Conservation (phyloP, 176 grass and related monocot genomes). For the Phoenix dactylifera region DNA sequence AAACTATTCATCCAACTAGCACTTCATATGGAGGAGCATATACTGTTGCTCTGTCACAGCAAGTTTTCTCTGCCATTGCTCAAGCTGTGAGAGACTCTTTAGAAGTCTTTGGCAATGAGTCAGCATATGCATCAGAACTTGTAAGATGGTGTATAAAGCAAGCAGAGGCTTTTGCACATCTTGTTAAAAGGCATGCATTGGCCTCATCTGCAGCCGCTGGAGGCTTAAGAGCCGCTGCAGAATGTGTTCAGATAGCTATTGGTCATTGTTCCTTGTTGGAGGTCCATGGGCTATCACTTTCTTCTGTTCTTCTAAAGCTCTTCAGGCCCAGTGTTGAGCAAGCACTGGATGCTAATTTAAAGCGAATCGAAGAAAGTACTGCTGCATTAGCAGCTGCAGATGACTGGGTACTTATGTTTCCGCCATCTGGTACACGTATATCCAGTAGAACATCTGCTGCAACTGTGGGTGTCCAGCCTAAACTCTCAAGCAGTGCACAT, state of each 20-base stretch:
- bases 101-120: slow-evolving; percentile 91
- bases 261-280: slow-evolving; percentile 90
- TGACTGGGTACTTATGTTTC: slow-evolving; percentile 74
- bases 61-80: slow-evolving; percentile 85
- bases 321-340: slow-evolving; percentile 88
- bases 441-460: slow-evolving; percentile 42
- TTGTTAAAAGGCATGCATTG: slow-evolving; percentile 84
- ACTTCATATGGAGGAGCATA: slow-evolving; percentile 94
- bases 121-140: slow-evolving; percentile 69
- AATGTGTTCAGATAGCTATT: slow-evolving; percentile 91
- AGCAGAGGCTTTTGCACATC: slow-evolving; percentile 52
- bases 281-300: slow-evolving; percentile 66
- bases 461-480: slow-evolving; percentile 56
- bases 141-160: slow-evolving; percentile 83
- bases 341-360: slow-evolving; percentile 83
- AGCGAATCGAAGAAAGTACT: slow-evolving; percentile 89
- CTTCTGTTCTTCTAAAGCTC: slow-evolving; percentile 69
- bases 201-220: slow-evolving; percentile 93
- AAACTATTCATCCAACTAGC: slow-evolving; percentile 82
- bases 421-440: slow-evolving; percentile 38
- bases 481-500: slow-evolving; percentile 84
- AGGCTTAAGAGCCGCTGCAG: slow-evolving; percentile 80
- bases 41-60: slow-evolving; percentile 82
- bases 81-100: slow-evolving; percentile 84
- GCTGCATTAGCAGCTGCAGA: slow-evolving; percentile 80